A percentile compares a stretch with the other conserved stretches of the same genome.
These are phyloP conservation scores for Yarrowia bubula DNA, from an alignment of 805 yeast genomes.

Conservation along the genomic window DNA sequence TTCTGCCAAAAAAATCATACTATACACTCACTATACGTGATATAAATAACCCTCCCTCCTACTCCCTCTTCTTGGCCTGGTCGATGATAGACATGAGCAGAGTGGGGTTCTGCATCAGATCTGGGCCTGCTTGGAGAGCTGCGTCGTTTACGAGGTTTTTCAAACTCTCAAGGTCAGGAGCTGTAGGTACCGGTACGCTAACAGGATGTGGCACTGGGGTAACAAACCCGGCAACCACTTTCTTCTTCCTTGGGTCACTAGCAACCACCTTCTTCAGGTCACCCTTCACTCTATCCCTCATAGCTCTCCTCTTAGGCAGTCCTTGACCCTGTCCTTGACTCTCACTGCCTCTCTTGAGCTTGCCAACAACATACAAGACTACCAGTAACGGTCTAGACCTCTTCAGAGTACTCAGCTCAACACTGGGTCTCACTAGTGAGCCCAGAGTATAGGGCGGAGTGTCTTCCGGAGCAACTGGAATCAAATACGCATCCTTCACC, in stretches of 20 bases:
- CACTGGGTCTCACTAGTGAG: background rate
- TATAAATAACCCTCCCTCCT: background rate
- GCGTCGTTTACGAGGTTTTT: background rate
- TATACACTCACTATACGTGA: no score
- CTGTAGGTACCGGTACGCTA: no score
- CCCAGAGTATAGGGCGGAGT: slow-evolving; percentile 7
- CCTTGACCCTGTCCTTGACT: background rate
- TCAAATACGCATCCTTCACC: slow-evolving; percentile 64
- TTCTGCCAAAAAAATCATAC: no score
- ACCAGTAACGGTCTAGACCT: slow-evolving; percentile 3
- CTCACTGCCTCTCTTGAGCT: background rate
- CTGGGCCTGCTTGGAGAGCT: background rate
- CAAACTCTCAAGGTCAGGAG: background rate
- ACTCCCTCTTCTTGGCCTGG: slow-evolving; percentile 16
- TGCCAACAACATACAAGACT: slow-evolving; percentile 9
- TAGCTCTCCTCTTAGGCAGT: background rate
- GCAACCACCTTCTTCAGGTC: no score
- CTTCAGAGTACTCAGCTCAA: slow-evolving; percentile 2
- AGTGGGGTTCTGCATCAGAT: slow-evolving; percentile 8
- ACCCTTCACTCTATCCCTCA: background rate
- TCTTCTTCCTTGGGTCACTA: no score
- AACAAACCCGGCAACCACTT: no score
- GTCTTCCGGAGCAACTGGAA: slow-evolving; percentile 41
- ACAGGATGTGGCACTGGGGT: background rate
- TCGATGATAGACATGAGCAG: slow-evolving; percentile 10